These are phyloP conservation scores for Kwoniella dendrophila DNA, from an alignment of 768 basidiomycete species.

Conservation along the genomic window DNA sequence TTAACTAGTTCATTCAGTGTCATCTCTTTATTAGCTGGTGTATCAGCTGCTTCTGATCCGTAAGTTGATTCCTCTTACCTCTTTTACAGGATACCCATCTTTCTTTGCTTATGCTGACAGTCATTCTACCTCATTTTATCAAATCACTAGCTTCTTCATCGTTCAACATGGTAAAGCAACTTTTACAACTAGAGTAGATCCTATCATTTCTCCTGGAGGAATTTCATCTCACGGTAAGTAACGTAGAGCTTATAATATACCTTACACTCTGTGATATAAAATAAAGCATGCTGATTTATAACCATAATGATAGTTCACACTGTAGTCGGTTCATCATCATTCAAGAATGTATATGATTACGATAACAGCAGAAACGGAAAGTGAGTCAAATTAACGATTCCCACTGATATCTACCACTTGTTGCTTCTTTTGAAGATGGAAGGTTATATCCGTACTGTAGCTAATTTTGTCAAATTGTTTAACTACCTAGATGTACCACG, in stretches of 20 bases:
- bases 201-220: constrained; percentile 11
- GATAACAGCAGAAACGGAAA: constrained; percentile 11
- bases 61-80: neutral
- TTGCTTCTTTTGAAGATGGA: no score
- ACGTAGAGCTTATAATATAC: no score
- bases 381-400: neutral
- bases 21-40: constrained; percentile 5
- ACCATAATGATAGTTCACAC: constrained; percentile 13
- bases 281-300: neutral
- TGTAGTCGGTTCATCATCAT: constrained; percentile 14
- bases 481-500: constrained; percentile 8
- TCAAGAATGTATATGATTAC: constrained; percentile 15
- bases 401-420: neutral
- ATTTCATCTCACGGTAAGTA: constrained; percentile 19
- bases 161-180: constrained; percentile 15
- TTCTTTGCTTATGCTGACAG: no score
- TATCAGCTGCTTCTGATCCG: constrained; percentile 8
- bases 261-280: neutral
- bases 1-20: constrained; percentile 1
- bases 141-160: constrained; percentile 12
- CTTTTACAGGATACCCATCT: no score
- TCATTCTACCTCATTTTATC: no score
- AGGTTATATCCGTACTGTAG: no score
- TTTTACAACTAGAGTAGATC: constrained; percentile 21
- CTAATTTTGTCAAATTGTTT: neutral